A percentile compares a stretch with the other conserved stretches of the same genome.
Conservation (phyloP, 805 yeast species). For the Suhomyces xylopsoci region DNA sequence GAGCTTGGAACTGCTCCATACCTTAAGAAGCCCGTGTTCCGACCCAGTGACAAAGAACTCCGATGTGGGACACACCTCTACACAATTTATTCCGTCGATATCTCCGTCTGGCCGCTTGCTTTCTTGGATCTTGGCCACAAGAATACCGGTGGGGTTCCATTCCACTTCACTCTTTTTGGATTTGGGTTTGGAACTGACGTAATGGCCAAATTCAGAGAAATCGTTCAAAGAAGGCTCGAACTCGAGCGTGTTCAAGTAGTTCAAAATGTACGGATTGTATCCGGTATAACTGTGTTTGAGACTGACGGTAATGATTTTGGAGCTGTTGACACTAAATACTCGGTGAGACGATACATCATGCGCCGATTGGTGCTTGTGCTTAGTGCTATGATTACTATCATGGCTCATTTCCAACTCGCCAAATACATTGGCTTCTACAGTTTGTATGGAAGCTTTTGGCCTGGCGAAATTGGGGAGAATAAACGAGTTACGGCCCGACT, state of each 20-base stretch:
- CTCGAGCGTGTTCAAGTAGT: conserved; percentile 50
- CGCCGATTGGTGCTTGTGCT: conserved; percentile 12
- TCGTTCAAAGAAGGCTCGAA: conserved; percentile 58
- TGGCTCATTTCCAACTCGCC: conserved; percentile 42
- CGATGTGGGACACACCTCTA: conserved; percentile 59
- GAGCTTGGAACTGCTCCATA: conserved; percentile 74
- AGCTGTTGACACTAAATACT: conserved; percentile 30
- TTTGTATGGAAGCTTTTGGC: conserved; percentile 37
- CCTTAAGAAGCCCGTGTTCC: conserved; percentile 62
- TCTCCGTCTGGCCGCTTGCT: conserved; percentile 43
- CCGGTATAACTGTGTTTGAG: conserved; percentile 66
- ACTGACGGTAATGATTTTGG: conserved; percentile 30
- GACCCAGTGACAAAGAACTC: conserved; percentile 76
- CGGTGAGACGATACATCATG: conserved; percentile 5
- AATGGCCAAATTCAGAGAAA: conserved; percentile 64
- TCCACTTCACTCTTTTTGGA: conserved; percentile 2
- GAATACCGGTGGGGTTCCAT: conserved; percentile 42
- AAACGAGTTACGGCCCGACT: conserved; percentile 19
- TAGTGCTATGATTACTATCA: conserved; percentile 12
- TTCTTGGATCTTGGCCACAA: conserved; percentile 64
- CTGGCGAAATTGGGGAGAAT: conserved; percentile 29
- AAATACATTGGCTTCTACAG: conserved; percentile 40
- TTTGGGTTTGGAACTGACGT: conserved; percentile 3
- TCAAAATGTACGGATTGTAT: conserved; percentile 56
- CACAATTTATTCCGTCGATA: conserved; percentile 45